Evolutionary conservation across 2,329 filamentous ascomycete genomes (phyloP), one percentile per base, ranked within the genome.

Genomic region (Alternaria longipes): DNA sequence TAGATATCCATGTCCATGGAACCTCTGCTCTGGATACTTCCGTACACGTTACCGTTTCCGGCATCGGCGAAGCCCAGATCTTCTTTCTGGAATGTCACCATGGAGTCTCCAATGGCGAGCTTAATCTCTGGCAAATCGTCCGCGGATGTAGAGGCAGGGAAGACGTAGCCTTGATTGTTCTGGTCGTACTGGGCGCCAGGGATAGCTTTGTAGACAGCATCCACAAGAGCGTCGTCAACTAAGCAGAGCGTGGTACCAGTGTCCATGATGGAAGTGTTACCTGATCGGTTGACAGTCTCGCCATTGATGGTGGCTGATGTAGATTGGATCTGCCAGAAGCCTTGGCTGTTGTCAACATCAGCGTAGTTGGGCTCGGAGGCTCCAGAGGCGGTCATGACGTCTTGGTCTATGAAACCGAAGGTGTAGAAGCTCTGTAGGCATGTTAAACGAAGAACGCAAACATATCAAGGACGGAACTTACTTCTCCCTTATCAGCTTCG

Each of bases 231-330:
- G 61, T 83, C 78, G 12, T 86, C 85, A 9, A 90, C 77, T 50
- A 90, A 81, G 54, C 89, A 78, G 28, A 91, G 86, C 0, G 88
- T 89, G 41, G 89, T 91, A 41, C 89, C 89, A 2, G 89, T 91
- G 77, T 91, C 89, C 72, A 87, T 87, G 74, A 87, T 84, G 50
- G 80, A 73, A 44, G 77, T 68, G 42, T 79, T 73, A n/a, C 41
- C 34, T 4, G 59, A 62, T 5, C 70, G 63, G 20, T 41, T 53
- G 47, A 81, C 77, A 71, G 79, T 69, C 12, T 68, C 40, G 18
- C 74, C 74, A 54, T 77, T 75, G 55, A 86, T 87, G 46, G 87
- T 74, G 24, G 80, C 80, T 32, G 84, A 85, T 18, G 81, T 80
- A 5, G 85, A 80, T 12, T 80, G 82, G 71, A 91, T 84, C 58